Evolutionary conservation across 805 yeast species (phyloP), one percentile per base, ranked within the genome.

Genomic region (Pichia thaimueangensis): DNA sequence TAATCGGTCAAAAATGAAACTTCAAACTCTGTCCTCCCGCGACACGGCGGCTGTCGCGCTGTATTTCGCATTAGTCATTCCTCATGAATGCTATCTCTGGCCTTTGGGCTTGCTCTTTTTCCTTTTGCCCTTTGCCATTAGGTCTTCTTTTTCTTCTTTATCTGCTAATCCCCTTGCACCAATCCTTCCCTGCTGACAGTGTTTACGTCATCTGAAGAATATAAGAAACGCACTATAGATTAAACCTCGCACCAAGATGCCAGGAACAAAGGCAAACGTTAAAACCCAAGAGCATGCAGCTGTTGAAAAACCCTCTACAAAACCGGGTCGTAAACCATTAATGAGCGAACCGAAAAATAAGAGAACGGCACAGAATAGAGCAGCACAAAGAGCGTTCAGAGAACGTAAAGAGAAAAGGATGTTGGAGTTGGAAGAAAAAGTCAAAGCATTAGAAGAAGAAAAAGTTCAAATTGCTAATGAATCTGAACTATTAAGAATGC

Each of bases 311-410:
- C 43, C 43, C 34, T 32, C 34, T 27, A 30, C 55, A 36, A 82
- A 80, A 56, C 87, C 93, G 0, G 96, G 96, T 3, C 73, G 96
- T 45, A 88, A 86, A 67, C 89, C 86, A 0, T 67, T 83, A 40
- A 73, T 69, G 13, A 77, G 82, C 8, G 73, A 76, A 16, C 95
- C 87, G 52, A 87, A 83, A 58, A 80, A 78, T 55, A 91, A 86
- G 69, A 72, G 98, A 53, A 87, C 95, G 13, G 97, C 97, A 2
- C 97, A 93, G 65, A 91, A 93, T 62, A 74, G 97, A 55, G 97
- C 97, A 3, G 97, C 97, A n/a, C 98, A 93, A 64, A 71, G 97
- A 42, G 97, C 97, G 6, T 91, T 87, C 64, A 71, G 97, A 44
- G 97, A 93, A 64, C 76, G 97, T 47, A 91, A 91, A 61, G 97